Evolutionary conservation across 345 rosid genomes (phyloP).

Genomic region (Tarenaya hassleriana): DNA sequence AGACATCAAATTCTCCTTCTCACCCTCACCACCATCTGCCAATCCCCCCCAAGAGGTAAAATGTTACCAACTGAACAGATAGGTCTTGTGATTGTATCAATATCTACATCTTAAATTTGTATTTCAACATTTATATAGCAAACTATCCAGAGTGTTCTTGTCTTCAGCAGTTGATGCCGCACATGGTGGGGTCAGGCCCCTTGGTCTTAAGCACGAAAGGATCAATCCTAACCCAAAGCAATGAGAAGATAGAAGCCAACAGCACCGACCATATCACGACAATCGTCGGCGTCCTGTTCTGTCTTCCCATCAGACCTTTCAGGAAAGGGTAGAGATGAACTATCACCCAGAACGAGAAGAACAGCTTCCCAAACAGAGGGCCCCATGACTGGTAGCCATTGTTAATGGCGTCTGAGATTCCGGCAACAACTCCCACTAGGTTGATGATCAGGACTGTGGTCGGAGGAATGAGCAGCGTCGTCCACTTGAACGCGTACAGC

Average conservation of each 20-base stretch:
- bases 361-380: constrained; percentile 88
- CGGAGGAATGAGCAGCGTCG: constrained; percentile 89
- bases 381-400: constrained; percentile 94
- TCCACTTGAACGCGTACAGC: constrained; percentile 88
- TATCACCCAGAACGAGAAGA: constrained; percentile 93
- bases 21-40: constrained; percentile 53
- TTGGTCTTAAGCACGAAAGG: constrained; percentile 88
- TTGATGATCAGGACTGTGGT: constrained; percentile 86
- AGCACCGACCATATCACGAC: constrained; percentile 95
- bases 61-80: too few species aligned
- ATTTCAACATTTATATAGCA: too few species aligned
- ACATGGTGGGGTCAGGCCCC: constrained; percentile 77
- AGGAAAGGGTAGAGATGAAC: constrained; percentile 97
- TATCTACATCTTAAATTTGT: too few species aligned
- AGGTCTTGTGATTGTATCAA: not conserved
- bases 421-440: constrained; percentile 92
- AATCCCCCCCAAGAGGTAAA: not conserved
- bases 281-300: constrained; percentile 93
- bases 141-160: too few species aligned
- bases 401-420: constrained; percentile 88
- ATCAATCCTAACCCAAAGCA: constrained; percentile 92
- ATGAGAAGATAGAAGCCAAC: constrained; percentile 87
- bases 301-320: constrained; percentile 94
- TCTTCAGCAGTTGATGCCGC: constrained; percentile 84
- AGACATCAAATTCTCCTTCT: constrained; percentile 79